Evolutionary conservation across 179 eudicot species (phyloP).

Genomic region (Gypsophila paniculata): DNA sequence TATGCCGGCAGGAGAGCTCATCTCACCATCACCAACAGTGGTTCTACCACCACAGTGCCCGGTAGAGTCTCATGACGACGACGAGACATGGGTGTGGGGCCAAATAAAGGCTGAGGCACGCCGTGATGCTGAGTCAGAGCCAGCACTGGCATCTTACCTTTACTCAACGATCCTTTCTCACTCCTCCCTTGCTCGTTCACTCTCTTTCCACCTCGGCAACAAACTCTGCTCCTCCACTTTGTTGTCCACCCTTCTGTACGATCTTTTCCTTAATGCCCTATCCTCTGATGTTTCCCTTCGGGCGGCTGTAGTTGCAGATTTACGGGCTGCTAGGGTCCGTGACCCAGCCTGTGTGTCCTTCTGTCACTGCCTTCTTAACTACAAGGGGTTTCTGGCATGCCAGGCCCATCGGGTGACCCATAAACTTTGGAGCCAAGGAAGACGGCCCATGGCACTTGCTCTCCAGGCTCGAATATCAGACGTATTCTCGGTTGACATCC

Average conservation of each 20-base stretch:
- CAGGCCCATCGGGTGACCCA: constrained; percentile 59
- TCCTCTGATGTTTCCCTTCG: constrained; percentile 48
- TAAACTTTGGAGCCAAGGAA: constrained; percentile 43
- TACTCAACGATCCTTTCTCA: constrained; percentile 85
- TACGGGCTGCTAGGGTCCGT: constrained; percentile 64
- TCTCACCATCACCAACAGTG: constrained; percentile 8
- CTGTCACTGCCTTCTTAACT: constrained; percentile 78
- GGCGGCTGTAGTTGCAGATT: constrained; percentile 68
- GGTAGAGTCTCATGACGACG: constrained; percentile 24
- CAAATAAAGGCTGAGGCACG: constrained; percentile 77
- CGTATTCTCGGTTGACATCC: constrained; percentile 57
- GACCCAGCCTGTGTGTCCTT: constrained; percentile 82
- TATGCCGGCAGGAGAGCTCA: constrained; percentile 19
- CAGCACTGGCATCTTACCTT: constrained; percentile 77
- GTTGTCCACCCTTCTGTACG: constrained; percentile 76
- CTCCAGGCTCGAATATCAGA: constrained; percentile 51
- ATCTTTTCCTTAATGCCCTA: constrained; percentile 63
- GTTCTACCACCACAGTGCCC: constrained; percentile 3
- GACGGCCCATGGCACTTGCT: constrained; percentile 61
- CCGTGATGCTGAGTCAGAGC: constrained; percentile 72
- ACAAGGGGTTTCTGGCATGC: constrained; percentile 78
- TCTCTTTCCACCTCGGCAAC: constrained; percentile 79
- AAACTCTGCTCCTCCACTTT: constrained; percentile 86
- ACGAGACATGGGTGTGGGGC: constrained; percentile 55
- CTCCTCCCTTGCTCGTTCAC: constrained; percentile 63